These are phyloP conservation scores for Chloris gayana DNA, from an alignment of 176 grass and related monocot species.

Conservation along the genomic window DNA sequence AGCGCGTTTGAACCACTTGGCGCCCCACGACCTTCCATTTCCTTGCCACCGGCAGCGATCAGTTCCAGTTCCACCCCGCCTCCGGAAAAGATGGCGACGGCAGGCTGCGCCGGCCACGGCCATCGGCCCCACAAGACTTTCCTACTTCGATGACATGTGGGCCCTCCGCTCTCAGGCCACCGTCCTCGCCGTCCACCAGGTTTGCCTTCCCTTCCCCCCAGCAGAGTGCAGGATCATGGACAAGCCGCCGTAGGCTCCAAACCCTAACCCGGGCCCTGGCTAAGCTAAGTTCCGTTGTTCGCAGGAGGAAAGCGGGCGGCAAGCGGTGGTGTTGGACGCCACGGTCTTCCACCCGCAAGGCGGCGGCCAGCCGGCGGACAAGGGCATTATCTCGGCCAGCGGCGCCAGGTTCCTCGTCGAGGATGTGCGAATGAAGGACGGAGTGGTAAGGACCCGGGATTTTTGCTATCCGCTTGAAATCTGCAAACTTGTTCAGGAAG, in stretches of 20 bases:
- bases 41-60: constrained; percentile 14
- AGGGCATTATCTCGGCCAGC: constrained; percentile 47
- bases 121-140: constrained; percentile 50
- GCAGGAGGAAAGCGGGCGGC: constrained; percentile 64
- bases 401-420: constrained; percentile 72
- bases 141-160: constrained; percentile 87
- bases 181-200: constrained; percentile 55
- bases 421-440: constrained; percentile 77
- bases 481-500: background rate
- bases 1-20: constrained; percentile 12
- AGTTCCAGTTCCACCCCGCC: background rate
- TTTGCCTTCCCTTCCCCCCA: constrained; percentile 9
- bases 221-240: background rate
- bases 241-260: background rate
- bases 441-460: constrained; percentile 50
- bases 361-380: constrained; percentile 83
- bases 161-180: constrained; percentile 53
- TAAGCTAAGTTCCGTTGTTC: background rate
- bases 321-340: constrained; percentile 65
- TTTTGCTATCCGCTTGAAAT: background rate
- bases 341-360: constrained; percentile 94
- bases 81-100: constrained; percentile 34
- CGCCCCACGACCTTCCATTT: background rate
- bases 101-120: constrained; percentile 13
- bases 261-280: constrained; percentile 12